Evolutionary conservation across 352 stramenopile species (phyloP), one percentile per base, ranked within the genome.

Genomic region (Phytopythium litorale): DNA sequence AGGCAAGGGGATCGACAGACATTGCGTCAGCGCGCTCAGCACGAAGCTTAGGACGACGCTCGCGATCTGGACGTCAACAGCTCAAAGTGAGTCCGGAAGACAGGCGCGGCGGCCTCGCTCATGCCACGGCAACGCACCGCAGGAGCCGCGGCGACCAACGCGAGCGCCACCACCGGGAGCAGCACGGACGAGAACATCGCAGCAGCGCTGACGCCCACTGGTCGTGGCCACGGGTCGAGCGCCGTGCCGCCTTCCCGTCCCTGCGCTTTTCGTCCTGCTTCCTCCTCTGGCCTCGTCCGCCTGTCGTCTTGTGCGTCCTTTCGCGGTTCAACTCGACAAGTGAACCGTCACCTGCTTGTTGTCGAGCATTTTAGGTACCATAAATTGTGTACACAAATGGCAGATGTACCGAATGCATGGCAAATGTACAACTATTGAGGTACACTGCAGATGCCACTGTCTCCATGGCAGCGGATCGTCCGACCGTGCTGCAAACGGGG

Each of bases 21-120:
- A 43, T 70, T 67, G 70, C n/a, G 62, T 53, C 35, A 67, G 37
- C 23, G 70, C 21, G 11, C 52, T 65, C 54, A 67, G 61, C 49
- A 72, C 19, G 12, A 19, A 60, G 45, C 21, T 51, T 5, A 49
- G 1, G 28, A 23, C 1, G 9, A 58, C 9, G 18, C 25, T 53
- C 25, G 35, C 50, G 19, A 56, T 58, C 50, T 64, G 25, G 25
- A 13, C 5, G 13, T 5, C 48, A 23, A 11, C 16, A 37, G 16
- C 16, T 13, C 7, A 0, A 23, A 38, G 48, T 49, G 0, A 54
- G 23, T 1, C 9, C 23, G 23, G 6, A n/a, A 28, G 19, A 51
- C 25, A 51, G 45, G n/a, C 21, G 21, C 3, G 11, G 13, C 9
- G 8, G 35, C 3, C n/a, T 40, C 15, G 16, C 7, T 43, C 16